phyloP scores from a whole-genome alignment of 2,329 filamentous ascomycete genomes.

The Coniella vitis region DNA sequence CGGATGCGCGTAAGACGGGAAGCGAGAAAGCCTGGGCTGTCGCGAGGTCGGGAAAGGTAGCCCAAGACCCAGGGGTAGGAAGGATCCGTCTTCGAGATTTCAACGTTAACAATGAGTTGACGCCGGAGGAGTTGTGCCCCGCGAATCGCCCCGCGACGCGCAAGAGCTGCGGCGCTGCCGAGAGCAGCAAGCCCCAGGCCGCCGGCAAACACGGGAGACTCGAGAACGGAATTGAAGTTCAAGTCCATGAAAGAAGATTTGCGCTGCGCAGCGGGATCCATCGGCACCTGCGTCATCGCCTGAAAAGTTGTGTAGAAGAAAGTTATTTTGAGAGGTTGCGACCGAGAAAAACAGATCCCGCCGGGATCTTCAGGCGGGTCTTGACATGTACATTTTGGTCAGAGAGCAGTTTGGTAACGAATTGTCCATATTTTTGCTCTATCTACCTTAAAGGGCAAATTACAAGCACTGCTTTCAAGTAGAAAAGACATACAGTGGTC shows the following conservation, averaged over 20 bases:
- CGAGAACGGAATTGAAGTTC: conserved; percentile 52
- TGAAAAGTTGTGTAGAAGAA: not conserved
- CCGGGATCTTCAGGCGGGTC: conserved; percentile 11
- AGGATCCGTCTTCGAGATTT: conserved; percentile 89
- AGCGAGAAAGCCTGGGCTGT: conserved; percentile 52
- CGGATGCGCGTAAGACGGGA: conserved; percentile 53
- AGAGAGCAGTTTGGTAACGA: not conserved
- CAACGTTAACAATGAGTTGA: conserved; percentile 87
- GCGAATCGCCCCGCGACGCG: conserved; percentile 67
- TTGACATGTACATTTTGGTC: not conserved
- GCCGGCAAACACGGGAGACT: conserved; percentile 58
- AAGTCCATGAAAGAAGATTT: conserved; percentile 23
- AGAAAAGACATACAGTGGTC: no score
- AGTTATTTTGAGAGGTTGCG: not conserved
- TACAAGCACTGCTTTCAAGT: no score
- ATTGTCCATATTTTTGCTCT: not conserved
- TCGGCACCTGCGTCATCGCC: conserved; percentile 16
- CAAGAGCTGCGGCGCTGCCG: conserved; percentile 73
- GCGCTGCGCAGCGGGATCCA: conserved; percentile 15
- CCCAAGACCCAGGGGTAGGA: conserved; percentile 91
- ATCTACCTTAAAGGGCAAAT: no score
- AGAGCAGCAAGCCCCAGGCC: conserved; percentile 89
- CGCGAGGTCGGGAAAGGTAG: conserved; percentile 84
- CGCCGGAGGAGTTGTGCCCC: conserved; percentile 69
- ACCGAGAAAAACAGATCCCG: conserved; percentile 1